A percentile compares a stretch with the other conserved stretches of the same genome.
Conservation (phyloP, 345 rosid genomes). For the Orychophragmus violaceus region DNA sequence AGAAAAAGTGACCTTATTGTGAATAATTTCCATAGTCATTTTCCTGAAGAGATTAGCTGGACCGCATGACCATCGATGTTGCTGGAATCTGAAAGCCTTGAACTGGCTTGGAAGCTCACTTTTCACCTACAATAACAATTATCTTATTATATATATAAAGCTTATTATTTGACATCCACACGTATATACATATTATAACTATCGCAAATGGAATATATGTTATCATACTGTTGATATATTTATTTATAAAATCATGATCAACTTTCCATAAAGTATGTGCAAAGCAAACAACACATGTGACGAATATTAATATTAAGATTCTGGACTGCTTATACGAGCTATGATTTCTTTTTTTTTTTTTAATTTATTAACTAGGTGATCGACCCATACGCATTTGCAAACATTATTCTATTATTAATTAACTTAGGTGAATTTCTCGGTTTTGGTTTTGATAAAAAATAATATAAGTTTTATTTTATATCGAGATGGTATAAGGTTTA, state of each 20-base stretch:
- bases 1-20: conserved; percentile 37
- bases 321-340: background rate
- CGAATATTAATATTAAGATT: background rate
- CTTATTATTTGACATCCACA: background rate
- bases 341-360: background rate
- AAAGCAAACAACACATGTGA: conserved; percentile 23
- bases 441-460: too few species aligned
- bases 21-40: conserved; percentile 42
- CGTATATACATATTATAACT: background rate
- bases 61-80: conserved; percentile 68
- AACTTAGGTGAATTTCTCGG: too few species aligned
- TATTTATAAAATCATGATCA: background rate
- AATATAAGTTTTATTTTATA: too few species aligned
- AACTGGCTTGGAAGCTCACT: conserved; percentile 64
- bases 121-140: conserved; percentile 37
- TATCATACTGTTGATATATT: background rate
- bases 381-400: too few species aligned
- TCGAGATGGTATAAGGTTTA: too few species aligned
- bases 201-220: background rate
- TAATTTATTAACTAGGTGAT: background rate
- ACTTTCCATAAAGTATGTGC: conserved; percentile 5
- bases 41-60: conserved; percentile 67
- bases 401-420: too few species aligned
- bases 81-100: conserved; percentile 53
- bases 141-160: background rate